Evolutionary conservation across 2,329 filamentous ascomycete species (phyloP), one percentile per base, ranked within the genome.

Genomic region (Epichloe festucae): DNA sequence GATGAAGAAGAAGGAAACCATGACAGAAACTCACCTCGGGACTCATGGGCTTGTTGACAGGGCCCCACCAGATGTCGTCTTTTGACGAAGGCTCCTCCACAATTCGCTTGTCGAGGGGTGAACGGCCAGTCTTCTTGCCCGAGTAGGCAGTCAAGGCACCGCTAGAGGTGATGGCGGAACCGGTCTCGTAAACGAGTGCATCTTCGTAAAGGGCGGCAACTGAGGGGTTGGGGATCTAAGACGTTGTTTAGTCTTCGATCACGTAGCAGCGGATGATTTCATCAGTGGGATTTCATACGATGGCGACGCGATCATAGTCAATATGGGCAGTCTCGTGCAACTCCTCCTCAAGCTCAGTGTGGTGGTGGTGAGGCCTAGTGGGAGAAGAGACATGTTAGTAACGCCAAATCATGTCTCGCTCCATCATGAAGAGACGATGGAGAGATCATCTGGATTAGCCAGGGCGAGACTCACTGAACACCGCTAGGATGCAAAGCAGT

Each of bases 11-110:
- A 43, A 27, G 1, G 34, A 34, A 52, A 53, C 44, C 31, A 54
- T 41, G 19, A 19, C 12, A 40, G 11, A 39, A 42, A 58, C 59
- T 82, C 85, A 97, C 93, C 71, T 97, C 90, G 63, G 89, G 81
- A 60, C 82, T 84, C 93, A 98, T 98, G 67, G 91, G 87, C 82
- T 97, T 97, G 80, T 98, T 98, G 61, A 98, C 93, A 52, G 93
- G 91, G 65, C 93, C 93, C 93, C 93, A 97, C 93, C 93, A 98
- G 65, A 98, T 80, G 55, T 98, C 82, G 52, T 93, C 84, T 70
- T 95, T 84, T 58, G 93, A 97, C 56, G 82, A 77, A 54, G 84
- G 75, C 71, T 98, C 93, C 75, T 94, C 82, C 67, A 98, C 93
- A 67, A 98, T 87, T 69, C 93, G 85, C 84, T 98, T 98, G 75